These are phyloP conservation scores for Paecilomyces dactylethromorphus DNA, from an alignment of 2,329 filamentous ascomycete genomes.

Conservation along the genomic window DNA sequence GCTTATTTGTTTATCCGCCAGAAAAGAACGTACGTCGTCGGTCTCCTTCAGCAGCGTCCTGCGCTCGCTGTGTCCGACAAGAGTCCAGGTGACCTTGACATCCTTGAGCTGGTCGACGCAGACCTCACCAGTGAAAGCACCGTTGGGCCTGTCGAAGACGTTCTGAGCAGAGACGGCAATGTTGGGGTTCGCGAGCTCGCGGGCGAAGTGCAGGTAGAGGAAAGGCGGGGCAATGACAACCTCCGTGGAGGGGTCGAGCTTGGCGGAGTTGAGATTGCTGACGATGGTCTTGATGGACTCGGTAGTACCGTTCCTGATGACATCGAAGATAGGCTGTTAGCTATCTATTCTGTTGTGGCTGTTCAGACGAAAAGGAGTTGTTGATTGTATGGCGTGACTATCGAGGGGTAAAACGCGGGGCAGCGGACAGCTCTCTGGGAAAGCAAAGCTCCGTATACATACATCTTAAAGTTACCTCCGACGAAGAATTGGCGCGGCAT, in stretches of 20 bases:
- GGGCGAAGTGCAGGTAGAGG: slow-evolving; percentile 83
- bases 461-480: slow-evolving; percentile 99
- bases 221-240: slow-evolving; percentile 88
- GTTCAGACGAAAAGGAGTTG: neutral
- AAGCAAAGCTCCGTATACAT: slow-evolving; percentile 30
- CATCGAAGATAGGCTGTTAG: slow-evolving; percentile 2
- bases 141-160: slow-evolving; percentile 93
- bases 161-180: slow-evolving; percentile 92
- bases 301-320: slow-evolving; percentile 79
- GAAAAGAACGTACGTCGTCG: slow-evolving; percentile 50
- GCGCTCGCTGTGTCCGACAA: slow-evolving; percentile 93
- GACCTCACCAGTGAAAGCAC: slow-evolving; percentile 96
- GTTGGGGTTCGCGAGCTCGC: slow-evolving; percentile 66
- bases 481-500: slow-evolving; percentile 98
- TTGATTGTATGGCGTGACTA: slow-evolving; percentile 18
- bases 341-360: neutral
- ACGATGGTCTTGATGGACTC: slow-evolving; percentile 88
- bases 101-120: slow-evolving; percentile 87
- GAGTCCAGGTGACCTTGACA: slow-evolving; percentile 77
- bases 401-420: slow-evolving; percentile 14
- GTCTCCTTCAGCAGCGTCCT: slow-evolving; percentile 82
- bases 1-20: neutral
- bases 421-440: slow-evolving; percentile 8
- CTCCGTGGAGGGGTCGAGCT: slow-evolving; percentile 61
- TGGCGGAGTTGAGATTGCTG: slow-evolving; percentile 77